Base-by-base conservation (phyloP, 2,329 filamentous ascomycete genomes). In the Aurifilum marmelostoma region DNA sequence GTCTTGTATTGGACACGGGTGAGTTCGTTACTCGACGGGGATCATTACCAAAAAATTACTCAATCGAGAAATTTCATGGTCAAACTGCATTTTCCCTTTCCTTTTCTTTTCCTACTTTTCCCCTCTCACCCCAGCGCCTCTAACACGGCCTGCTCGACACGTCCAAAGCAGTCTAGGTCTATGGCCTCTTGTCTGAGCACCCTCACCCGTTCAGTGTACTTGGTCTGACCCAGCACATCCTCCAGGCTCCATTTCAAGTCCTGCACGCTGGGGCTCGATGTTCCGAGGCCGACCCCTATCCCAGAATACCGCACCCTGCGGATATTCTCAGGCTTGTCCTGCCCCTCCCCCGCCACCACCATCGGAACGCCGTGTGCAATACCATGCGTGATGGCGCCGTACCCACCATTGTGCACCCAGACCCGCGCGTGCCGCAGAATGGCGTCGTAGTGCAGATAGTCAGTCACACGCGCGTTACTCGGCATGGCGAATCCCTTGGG, bases 371-470 rank as follows among this genome's bases (percentile, higher is more conserved):
- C 80, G 65, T 80, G 76, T 8, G 78, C 78, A 59, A 82, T 77
- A 16, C 79, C 80, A 66, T 82, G 80, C 63, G 76, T 78, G 12
- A 80, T 76, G 4, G 80, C 80, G 5, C 80, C 80, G 69, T 80
- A 82, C 1, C 80, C 80, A 2, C 77, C 80, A 66, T 82, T 82
- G 69, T 80, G 79, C 4, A 82, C 74, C 78, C 79, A 82, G 1
- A 77, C 74, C 61, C 78, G 74, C 0, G 78, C 77, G 63, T 77
- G 75, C 5, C 77, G 76, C 18, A 82, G 74, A n/a, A 78, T 75
- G 0, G 77, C 77, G 65, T 81, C 79, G 71, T 81, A 82, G 2
- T 76, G 74, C 0, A 81, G 74, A 69, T 81, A 81, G 67, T 80
- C 78, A 7, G 76, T 77, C 6, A 81, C 69, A 37, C 74, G 75